phyloP scores from a whole-genome alignment of 2,329 filamentous ascomycete genomes.

The Colletotrichum limetticola region DNA sequence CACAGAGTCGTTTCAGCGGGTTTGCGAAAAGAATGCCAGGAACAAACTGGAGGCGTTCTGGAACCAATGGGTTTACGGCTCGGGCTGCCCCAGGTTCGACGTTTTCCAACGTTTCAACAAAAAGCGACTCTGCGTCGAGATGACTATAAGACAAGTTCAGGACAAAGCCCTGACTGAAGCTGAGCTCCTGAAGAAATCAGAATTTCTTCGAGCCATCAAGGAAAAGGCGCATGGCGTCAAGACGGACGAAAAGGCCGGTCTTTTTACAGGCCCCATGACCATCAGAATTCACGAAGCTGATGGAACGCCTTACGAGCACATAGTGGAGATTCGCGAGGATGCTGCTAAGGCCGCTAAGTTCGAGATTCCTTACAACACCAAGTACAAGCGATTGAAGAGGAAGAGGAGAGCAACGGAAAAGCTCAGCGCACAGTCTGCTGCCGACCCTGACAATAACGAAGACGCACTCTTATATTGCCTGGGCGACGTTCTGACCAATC shows the following conservation, averaged over 20 bases:
- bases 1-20: slow-evolving; percentile 79
- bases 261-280: slow-evolving; percentile 96
- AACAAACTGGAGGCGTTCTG: slow-evolving; percentile 91
- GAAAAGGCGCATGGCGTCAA: slow-evolving; percentile 79
- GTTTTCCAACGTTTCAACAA: slow-evolving; percentile 96
- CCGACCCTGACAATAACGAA: slow-evolving; percentile 70
- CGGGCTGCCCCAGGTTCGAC: slow-evolving; percentile 88
- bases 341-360: slow-evolving; percentile 80
- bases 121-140: slow-evolving; percentile 94
- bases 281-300: slow-evolving; percentile 98
- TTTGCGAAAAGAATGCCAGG: slow-evolving; percentile 89
- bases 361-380: slow-evolving; percentile 98
- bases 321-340: slow-evolving; percentile 92
- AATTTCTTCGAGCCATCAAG: slow-evolving; percentile 87
- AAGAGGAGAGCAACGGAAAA: slow-evolving; percentile 61
- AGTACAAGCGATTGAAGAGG: slow-evolving; percentile 95
- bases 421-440: slow-evolving; percentile 68
- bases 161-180: slow-evolving; percentile 47
- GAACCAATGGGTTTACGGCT: slow-evolving; percentile 89
- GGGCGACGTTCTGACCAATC: slow-evolving; percentile 86
- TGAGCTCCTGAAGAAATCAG: slow-evolving; percentile 59
- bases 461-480: slow-evolving; percentile 91
- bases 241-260: slow-evolving; percentile 75
- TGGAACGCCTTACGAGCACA: slow-evolving; percentile 97
- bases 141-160: slow-evolving; percentile 85